These are phyloP conservation scores for Saitozyma podzolica DNA, from an alignment of 768 basidiomycete species.

Conservation along the genomic window DNA sequence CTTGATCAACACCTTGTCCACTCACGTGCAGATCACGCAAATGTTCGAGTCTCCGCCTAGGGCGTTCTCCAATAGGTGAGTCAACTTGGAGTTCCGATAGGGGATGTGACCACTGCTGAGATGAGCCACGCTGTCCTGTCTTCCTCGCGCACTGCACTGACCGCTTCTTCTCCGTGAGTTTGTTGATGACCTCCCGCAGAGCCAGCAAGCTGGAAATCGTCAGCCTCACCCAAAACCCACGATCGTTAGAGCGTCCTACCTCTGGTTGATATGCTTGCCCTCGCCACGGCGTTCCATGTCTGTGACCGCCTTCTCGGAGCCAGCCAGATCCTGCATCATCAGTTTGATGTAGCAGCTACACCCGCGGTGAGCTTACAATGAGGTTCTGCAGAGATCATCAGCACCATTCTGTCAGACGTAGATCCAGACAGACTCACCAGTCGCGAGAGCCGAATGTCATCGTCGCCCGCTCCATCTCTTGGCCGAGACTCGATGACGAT, in stretches of 20 bases:
- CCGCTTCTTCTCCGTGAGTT: slow-evolving; percentile 48
- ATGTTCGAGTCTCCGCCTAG: slow-evolving; percentile 53
- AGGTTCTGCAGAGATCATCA: slow-evolving; percentile 3
- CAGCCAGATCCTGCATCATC: slow-evolving; percentile 47
- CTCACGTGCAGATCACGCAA: slow-evolving; percentile 53
- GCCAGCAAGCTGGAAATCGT: slow-evolving; percentile 37
- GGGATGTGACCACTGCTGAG: slow-evolving; percentile 43
- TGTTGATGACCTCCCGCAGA: slow-evolving; percentile 47
- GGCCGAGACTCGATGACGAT: slow-evolving; percentile 48
- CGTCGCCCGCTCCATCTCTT: slow-evolving; percentile 37
- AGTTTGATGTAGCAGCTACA: slow-evolving; percentile 3
- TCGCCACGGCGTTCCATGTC: slow-evolving; percentile 50
- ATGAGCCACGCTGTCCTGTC: not conserved
- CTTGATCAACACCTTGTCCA: slow-evolving; percentile 1
- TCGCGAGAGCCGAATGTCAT: slow-evolving; percentile 47
- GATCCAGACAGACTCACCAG: slow-evolving; percentile 26
- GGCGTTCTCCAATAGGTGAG: slow-evolving; percentile 52
- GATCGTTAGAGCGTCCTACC: slow-evolving; percentile 19
- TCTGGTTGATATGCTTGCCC: slow-evolving; percentile 53
- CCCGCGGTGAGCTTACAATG: slow-evolving; percentile 8
- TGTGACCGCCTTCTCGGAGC: slow-evolving; percentile 52
- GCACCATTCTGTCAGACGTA: not conserved
- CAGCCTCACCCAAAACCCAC: not conserved
- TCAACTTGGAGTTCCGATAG: slow-evolving; percentile 53
- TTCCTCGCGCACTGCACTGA: slow-evolving; percentile 10